Evolutionary conservation across 2,329 filamentous ascomycete genomes (phyloP).

Genomic region (Pseudocercospora pini-densiflorae): DNA sequence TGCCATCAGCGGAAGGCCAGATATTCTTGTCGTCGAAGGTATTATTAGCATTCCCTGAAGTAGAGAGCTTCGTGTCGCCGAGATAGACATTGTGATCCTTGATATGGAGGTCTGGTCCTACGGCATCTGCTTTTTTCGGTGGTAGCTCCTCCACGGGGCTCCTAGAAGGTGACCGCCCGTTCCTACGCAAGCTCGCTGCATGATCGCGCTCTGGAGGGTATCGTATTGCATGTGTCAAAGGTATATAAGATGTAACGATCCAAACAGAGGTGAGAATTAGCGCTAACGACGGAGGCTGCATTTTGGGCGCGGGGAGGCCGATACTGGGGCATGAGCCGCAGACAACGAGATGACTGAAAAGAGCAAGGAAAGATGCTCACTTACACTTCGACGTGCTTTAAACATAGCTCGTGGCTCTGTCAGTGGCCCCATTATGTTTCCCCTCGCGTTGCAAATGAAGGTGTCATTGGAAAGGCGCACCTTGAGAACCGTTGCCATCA

Average conservation of each 20-base stretch:
- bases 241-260: background rate
- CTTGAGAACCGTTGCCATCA: background rate
- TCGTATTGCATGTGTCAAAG: background rate
- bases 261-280: background rate
- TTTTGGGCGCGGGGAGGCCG: too few relatives aligned
- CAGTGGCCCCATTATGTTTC: background rate
- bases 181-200: background rate
- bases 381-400: background rate
- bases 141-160: background rate
- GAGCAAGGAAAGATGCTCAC: background rate
- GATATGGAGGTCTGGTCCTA: background rate
- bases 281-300: background rate
- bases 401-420: background rate
- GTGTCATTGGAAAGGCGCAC: background rate
- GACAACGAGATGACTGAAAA: background rate
- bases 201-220: background rate
- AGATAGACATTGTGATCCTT: conserved; percentile 10
- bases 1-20: conserved; percentile 7
- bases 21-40: background rate
- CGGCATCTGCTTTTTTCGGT: background rate
- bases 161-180: background rate
- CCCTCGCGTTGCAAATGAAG: background rate
- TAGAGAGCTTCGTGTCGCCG: conserved; percentile 14
- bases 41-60: background rate
- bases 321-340: background rate